A percentile compares a stretch with the other conserved stretches of the same genome.
Evolutionary conservation across 306 rosid genomes (phyloP).

Genomic region (Malus orientalis): DNA sequence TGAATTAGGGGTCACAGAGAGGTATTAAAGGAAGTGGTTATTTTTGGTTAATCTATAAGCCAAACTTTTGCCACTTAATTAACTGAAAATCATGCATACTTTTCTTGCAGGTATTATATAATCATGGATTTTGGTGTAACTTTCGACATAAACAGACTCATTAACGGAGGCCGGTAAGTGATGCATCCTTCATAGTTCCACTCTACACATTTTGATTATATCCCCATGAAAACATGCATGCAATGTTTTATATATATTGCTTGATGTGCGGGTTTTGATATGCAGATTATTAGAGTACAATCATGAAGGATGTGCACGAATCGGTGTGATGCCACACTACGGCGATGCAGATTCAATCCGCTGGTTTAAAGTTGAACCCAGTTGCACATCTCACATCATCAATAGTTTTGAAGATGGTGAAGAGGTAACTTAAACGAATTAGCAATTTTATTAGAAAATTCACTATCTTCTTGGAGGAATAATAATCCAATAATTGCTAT

Average conservation of each 20-base stretch:
- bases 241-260: neutral
- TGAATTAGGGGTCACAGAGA: constrained; percentile 56
- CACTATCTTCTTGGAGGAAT: neutral
- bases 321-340: constrained; percentile 72
- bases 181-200: neutral
- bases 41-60: neutral
- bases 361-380: constrained; percentile 66
- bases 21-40: constrained; percentile 24
- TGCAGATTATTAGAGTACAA: constrained; percentile 44
- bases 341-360: constrained; percentile 47
- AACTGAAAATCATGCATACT: neutral
- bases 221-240: neutral
- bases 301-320: constrained; percentile 47
- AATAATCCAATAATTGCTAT: too few species aligned
- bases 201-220: neutral
- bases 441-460: neutral
- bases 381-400: constrained; percentile 56
- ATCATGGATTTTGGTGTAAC: constrained; percentile 63
- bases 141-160: constrained; percentile 42
- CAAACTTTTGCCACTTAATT: neutral
- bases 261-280: neutral
- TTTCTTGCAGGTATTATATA: constrained; percentile 42
- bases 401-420: constrained; percentile 57
- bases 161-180: constrained; percentile 63
- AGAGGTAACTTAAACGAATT: constrained; percentile 28